Evolutionary conservation across 139 green algal species (phyloP).

Genomic region (Ettlia oleoabundans): DNA sequence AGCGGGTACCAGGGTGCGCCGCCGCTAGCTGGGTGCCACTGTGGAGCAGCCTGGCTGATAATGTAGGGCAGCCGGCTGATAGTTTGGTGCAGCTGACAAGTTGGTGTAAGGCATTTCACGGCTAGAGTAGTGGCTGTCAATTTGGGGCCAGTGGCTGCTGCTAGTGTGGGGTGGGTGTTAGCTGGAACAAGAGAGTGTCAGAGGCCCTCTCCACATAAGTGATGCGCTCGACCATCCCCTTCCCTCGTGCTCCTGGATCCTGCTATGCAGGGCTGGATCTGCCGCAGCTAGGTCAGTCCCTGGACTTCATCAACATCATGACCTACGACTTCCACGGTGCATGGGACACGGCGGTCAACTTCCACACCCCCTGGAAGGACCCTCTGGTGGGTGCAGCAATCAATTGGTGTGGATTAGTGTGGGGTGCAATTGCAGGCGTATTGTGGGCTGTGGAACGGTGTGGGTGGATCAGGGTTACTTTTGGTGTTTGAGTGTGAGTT

Average conservation of each 20-base stretch:
- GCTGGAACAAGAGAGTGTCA: too few relatives aligned
- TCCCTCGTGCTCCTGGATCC: not conserved
- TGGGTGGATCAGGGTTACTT: too few relatives aligned
- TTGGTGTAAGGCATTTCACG: not conserved
- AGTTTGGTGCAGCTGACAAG: not conserved
- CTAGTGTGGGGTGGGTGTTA: not conserved
- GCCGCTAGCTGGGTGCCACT: too few relatives aligned
- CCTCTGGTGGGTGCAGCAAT: constrained; percentile 7
- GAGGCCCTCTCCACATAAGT: not conserved
- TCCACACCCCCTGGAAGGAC: constrained; percentile 35
- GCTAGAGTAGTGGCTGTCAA: too few relatives aligned
- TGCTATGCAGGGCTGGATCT: constrained; percentile 33
- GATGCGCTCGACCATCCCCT: not conserved
- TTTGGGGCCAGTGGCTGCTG: not conserved
- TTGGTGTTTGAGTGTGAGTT: too few relatives aligned
- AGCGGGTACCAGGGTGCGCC: not conserved
- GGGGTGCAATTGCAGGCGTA: not conserved
- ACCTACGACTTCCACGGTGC: constrained; percentile 40
- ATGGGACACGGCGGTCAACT: constrained; percentile 32
- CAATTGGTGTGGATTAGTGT: not conserved
- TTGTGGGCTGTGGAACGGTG: not conserved
- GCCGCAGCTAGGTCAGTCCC: not conserved
- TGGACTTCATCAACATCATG: constrained; percentile 45
- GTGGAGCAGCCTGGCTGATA: too few relatives aligned
- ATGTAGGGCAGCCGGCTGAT: not conserved